Conservation (phyloP, 2,329 filamentous ascomycete species). For the Fusarium sp. region DNA sequence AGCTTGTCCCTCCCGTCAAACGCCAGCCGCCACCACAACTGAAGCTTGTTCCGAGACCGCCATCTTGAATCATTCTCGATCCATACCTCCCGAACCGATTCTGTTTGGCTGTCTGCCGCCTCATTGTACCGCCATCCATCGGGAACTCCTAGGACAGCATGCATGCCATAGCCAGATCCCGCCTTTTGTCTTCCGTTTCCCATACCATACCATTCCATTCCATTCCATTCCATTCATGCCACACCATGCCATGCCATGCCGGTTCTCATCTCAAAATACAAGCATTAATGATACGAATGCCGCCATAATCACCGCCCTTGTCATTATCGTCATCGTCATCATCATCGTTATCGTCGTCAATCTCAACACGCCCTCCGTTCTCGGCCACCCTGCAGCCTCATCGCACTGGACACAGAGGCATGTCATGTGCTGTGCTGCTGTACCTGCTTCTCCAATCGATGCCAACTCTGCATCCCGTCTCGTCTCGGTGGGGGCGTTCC, state of each 20-base stretch:
- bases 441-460: neutral
- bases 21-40: slow-evolving; percentile 1
- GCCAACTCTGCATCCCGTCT: neutral
- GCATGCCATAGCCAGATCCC: neutral
- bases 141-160: neutral
- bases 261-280: neutral
- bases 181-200: neutral
- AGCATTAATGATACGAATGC: slow-evolving; percentile 3
- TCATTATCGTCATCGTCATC: slow-evolving; percentile 18
- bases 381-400: slow-evolving; percentile 18
- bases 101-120: slow-evolving; percentile 24
- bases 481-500: neutral
- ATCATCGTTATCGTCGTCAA: slow-evolving; percentile 13
- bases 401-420: neutral
- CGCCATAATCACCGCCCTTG: slow-evolving; percentile 21
- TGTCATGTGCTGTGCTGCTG: neutral
- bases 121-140: neutral
- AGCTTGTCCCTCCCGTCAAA: neutral
- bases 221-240: neutral
- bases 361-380: neutral
- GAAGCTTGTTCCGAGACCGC: slow-evolving; percentile 11
- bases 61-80: slow-evolving; percentile 2
- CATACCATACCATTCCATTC: neutral
- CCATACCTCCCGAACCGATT: slow-evolving; percentile 12
- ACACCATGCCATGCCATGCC: neutral